These are phyloP conservation scores for Colletotrichum chrysophilum DNA, from an alignment of 2,329 filamentous ascomycete genomes.

Conservation along the genomic window DNA sequence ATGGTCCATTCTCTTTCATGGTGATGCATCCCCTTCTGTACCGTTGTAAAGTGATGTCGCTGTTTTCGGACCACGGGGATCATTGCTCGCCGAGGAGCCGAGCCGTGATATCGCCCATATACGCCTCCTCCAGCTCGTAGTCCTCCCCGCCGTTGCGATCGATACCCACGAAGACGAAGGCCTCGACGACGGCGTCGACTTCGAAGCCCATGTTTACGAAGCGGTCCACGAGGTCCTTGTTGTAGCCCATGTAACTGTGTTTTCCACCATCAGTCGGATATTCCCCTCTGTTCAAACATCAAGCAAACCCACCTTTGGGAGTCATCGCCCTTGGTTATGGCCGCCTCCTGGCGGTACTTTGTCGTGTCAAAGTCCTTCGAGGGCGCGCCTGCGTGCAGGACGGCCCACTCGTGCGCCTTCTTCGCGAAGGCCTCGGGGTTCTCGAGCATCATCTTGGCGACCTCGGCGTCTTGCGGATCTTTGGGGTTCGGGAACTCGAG, in stretches of 20 bases:
- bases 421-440: constrained; percentile 80
- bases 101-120: constrained; percentile 89
- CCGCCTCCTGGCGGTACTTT: constrained; percentile 53
- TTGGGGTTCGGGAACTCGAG: constrained; percentile 94
- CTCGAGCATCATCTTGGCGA: constrained; percentile 86
- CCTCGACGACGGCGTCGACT: constrained; percentile 82
- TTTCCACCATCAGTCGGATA: background rate
- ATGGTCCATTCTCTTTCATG: background rate
- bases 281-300: no score
- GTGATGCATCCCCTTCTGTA: background rate
- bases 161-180: constrained; percentile 83
- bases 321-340: constrained; percentile 59
- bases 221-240: constrained; percentile 79
- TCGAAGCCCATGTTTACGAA: constrained; percentile 94
- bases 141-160: constrained; percentile 78
- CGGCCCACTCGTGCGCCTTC: constrained; percentile 89
- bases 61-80: background rate
- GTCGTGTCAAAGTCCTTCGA: constrained; percentile 39
- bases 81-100: constrained; percentile 80
- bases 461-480: constrained; percentile 95
- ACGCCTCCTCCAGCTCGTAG: constrained; percentile 87
- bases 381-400: constrained; percentile 81
- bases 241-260: constrained; percentile 83
- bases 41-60: background rate
- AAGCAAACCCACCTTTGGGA: constrained; percentile 43